phyloP scores from a whole-genome alignment of 768 basidiomycete genomes.

The Kwoniella europaea region DNA sequence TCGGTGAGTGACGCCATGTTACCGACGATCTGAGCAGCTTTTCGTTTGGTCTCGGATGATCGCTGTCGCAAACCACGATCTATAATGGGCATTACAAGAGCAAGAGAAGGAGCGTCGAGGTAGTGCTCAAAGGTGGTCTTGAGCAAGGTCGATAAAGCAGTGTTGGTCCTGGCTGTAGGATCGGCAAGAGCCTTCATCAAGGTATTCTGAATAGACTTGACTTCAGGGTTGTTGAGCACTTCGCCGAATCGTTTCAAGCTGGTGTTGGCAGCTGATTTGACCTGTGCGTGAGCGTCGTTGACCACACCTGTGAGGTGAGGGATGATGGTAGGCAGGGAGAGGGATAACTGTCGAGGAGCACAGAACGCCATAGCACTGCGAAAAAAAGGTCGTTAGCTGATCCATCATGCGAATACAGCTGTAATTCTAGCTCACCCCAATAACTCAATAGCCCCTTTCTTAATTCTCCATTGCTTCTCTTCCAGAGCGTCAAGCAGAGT shows the following conservation, averaged over 20 bases:
- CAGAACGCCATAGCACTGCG: conserved; percentile 91
- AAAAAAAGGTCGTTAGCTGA: conserved; percentile 15
- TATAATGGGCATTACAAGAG: conserved; percentile 93
- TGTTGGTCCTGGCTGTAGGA: conserved; percentile 80
- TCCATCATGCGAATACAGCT: background rate
- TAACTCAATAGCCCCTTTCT: conserved; percentile 91
- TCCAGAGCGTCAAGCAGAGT: conserved; percentile 86
- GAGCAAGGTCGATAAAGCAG: conserved; percentile 79
- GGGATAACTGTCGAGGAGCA: conserved; percentile 89
- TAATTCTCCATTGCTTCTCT: conserved; percentile 98
- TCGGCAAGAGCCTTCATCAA: conserved; percentile 95
- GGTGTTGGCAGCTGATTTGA: conserved; percentile 87
- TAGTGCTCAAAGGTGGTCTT: conserved; percentile 98
- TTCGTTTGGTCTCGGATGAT: conserved; percentile 90
- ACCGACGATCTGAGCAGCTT: conserved; percentile 96
- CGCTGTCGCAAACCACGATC: conserved; percentile 91
- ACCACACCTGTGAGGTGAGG: conserved; percentile 92
- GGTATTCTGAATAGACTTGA: conserved; percentile 83
- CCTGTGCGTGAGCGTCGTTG: conserved; percentile 97
- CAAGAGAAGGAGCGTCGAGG: conserved; percentile 94
- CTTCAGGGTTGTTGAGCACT: conserved; percentile 96
- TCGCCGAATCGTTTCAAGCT: conserved; percentile 97
- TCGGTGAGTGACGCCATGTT: conserved; percentile 68
- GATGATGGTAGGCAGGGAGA: conserved; percentile 94
- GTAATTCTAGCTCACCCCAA: conserved; percentile 64